phyloP scores from a whole-genome alignment of 148 eudicot species.

The Rhododendron ferrugineum region DNA sequence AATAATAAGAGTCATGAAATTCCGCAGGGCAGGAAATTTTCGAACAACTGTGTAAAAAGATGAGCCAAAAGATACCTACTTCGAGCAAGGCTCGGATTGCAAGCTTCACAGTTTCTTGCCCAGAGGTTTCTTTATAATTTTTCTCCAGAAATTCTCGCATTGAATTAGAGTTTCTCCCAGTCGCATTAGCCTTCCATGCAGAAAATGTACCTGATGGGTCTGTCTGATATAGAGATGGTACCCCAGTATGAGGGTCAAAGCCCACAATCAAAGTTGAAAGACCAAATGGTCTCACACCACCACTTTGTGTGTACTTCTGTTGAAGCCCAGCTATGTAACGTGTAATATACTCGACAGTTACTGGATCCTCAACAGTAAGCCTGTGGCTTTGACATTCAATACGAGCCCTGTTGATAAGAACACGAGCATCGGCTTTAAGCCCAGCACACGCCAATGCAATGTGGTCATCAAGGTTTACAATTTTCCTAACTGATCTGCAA shows the following conservation, averaged over 20 bases:
- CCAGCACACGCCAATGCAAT: slow-evolving; percentile 98
- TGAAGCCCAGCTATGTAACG: slow-evolving; percentile 98
- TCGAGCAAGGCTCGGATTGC: slow-evolving; percentile 94
- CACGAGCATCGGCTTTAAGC: slow-evolving; percentile 98
- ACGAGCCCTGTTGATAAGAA: slow-evolving; percentile 84
- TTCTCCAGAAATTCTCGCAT: slow-evolving; percentile 87
- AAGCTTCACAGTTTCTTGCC: slow-evolving; percentile 84
- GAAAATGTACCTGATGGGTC: slow-evolving; percentile 99
- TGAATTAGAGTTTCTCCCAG: slow-evolving; percentile 96
- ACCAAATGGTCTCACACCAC: slow-evolving; percentile 99
- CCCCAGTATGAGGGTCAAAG: slow-evolving; percentile 79
- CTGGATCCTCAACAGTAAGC: slow-evolving; percentile 95
- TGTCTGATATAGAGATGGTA: slow-evolving; percentile 88
- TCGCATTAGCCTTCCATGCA: slow-evolving; percentile 99
- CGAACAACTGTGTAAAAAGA: background rate
- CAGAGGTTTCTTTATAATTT: slow-evolving; percentile 92
- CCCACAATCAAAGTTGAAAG: slow-evolving; percentile 97
- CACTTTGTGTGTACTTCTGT: slow-evolving; percentile 98
- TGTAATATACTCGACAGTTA: slow-evolving; percentile 91
- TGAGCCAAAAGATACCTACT: slow-evolving; percentile 33
- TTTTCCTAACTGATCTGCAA: slow-evolving; percentile 83
- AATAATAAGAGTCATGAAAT: background rate
- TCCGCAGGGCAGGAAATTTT: background rate
- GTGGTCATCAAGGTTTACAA: slow-evolving; percentile 83
- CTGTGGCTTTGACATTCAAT: slow-evolving; percentile 95